Conservation (phyloP, 2,329 filamentous ascomycete species). For the Cadophora luteo-olivacea region DNA sequence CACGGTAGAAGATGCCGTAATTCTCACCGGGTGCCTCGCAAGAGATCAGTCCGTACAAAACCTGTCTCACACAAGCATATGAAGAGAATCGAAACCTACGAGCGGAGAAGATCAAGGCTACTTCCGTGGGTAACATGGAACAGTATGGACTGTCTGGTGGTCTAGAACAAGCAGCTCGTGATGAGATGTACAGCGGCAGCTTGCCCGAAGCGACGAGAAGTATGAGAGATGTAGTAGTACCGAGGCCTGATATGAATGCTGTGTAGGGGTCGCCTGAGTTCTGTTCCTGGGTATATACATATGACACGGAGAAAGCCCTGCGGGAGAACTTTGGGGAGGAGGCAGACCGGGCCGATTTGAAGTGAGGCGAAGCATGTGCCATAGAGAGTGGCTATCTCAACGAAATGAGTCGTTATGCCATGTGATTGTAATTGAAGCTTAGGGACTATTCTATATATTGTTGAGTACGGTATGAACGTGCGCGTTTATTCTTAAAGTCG, state of each 20-base stretch:
- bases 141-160: slow-evolving; percentile 18
- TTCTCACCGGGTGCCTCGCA: not conserved
- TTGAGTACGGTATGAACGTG: too few relatives aligned
- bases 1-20: slow-evolving; percentile 21
- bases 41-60: not conserved
- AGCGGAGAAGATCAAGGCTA: slow-evolving; percentile 19
- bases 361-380: too few relatives aligned
- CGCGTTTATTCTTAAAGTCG: too few relatives aligned
- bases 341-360: not conserved
- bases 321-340: slow-evolving; percentile 5
- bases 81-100: slow-evolving; percentile 18
- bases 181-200: slow-evolving; percentile 5
- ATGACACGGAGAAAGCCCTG: slow-evolving; percentile 13
- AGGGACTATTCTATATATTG: too few relatives aligned
- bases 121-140: slow-evolving; percentile 16
- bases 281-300: slow-evolving; percentile 15
- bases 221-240: not conserved
- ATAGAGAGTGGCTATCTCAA: too few relatives aligned
- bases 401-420: too few relatives aligned
- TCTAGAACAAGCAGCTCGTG: slow-evolving; percentile 9
- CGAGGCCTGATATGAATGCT: slow-evolving; percentile 16
- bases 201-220: not conserved
- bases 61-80: slow-evolving; percentile 16
- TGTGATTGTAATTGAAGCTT: too few relatives aligned
- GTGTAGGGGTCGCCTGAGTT: slow-evolving; percentile 14